phyloP scores from a whole-genome alignment of 169 alveolate species.

The Plasmodium fragile region DNA sequence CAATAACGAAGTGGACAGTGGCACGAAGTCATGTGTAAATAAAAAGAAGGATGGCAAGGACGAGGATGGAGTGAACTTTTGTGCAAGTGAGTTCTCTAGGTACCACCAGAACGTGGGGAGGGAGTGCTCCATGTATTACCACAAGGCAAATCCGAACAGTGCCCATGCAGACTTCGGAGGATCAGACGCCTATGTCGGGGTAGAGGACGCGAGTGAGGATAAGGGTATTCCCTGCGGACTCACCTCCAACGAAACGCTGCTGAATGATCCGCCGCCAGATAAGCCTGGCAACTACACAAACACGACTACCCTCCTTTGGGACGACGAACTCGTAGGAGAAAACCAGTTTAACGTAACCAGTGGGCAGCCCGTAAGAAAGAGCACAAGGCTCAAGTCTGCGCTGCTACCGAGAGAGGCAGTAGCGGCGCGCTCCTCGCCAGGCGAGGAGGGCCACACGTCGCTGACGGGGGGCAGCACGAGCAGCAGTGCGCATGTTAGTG shows the following conservation, averaged over 20 bases:
- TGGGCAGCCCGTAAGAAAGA: neutral
- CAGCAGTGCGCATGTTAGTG: neutral
- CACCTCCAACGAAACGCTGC: neutral
- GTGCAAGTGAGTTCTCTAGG: neutral
- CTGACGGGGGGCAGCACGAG: neutral
- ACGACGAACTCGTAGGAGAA: neutral
- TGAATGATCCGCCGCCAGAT: neutral
- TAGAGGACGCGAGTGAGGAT: neutral
- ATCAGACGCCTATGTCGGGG: neutral
- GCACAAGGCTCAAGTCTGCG: neutral
- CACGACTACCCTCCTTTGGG: conserved; percentile 4
- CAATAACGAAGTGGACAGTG: neutral
- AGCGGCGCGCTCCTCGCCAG: neutral
- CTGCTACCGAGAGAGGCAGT: neutral
- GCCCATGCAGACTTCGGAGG: neutral
- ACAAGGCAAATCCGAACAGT: neutral
- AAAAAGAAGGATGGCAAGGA: neutral
- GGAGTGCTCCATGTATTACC: neutral
- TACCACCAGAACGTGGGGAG: neutral
- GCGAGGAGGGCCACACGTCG: neutral
- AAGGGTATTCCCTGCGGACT: neutral
- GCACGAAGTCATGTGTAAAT: neutral
- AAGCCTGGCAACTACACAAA: neutral
- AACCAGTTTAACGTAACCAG: conserved; percentile 4
- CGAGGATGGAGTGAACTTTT: neutral